phyloP scores from a whole-genome alignment of 2,329 filamentous ascomycete genomes.

The Xylogone sp. region DNA sequence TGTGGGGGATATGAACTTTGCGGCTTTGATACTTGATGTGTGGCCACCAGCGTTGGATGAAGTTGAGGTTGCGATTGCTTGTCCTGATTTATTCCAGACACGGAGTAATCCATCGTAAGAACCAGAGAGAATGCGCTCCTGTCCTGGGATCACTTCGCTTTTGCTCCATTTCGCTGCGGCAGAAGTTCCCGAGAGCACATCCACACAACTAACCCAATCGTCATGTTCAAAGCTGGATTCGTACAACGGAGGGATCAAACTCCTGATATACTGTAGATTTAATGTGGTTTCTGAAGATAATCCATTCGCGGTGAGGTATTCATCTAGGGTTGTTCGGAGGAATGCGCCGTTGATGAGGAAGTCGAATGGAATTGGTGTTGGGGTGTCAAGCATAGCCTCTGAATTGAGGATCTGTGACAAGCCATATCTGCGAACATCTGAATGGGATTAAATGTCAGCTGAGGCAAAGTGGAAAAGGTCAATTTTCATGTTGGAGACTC shows the following conservation, averaged over 20 bases:
- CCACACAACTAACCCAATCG: slow-evolving; percentile 90
- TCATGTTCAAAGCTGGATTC: slow-evolving; percentile 94
- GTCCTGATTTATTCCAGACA: slow-evolving; percentile 87
- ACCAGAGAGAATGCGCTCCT: slow-evolving; percentile 79
- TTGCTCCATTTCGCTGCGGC: slow-evolving; percentile 54
- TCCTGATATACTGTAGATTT: slow-evolving; percentile 88
- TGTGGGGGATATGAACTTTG: slow-evolving; percentile 73
- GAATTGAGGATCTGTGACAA: slow-evolving; percentile 69
- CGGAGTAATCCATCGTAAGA: slow-evolving; percentile 88
- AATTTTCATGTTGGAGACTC: neutral
- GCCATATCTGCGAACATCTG: slow-evolving; percentile 67
- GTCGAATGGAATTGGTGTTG: slow-evolving; percentile 74
- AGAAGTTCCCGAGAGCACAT: slow-evolving; percentile 70
- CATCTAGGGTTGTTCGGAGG: slow-evolving; percentile 82
- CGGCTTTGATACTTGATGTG: slow-evolving; percentile 73
- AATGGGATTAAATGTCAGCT: slow-evolving; percentile 4
- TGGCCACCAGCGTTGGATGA: slow-evolving; percentile 67
- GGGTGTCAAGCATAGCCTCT: slow-evolving; percentile 64
- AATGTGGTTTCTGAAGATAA: slow-evolving; percentile 86
- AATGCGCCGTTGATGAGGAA: slow-evolving; percentile 95
- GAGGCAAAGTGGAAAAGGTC: neutral
- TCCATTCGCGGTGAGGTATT: slow-evolving; percentile 82
- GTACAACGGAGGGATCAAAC: slow-evolving; percentile 82
- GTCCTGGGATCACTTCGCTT: slow-evolving; percentile 45
- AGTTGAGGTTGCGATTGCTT: slow-evolving; percentile 74